phyloP scores from a whole-genome alignment of 108 stramenopile species.

The Cyclotella choctawhatcheeana region DNA sequence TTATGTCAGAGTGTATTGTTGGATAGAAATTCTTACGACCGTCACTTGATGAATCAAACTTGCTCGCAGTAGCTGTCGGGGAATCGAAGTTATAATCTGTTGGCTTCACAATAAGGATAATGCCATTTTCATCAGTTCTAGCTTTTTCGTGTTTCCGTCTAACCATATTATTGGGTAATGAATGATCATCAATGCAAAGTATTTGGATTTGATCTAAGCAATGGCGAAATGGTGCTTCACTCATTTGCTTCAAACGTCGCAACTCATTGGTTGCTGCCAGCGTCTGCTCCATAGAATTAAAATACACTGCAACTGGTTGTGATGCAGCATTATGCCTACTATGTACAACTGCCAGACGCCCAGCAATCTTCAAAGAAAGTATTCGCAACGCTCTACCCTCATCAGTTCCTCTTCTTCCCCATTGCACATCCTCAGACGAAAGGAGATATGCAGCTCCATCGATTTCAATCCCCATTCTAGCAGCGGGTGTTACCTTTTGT shows the following conservation, averaged over 20 bases:
- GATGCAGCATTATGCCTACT: neutral
- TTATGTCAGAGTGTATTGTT: slow-evolving; percentile 36
- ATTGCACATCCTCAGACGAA: slow-evolving; percentile 15
- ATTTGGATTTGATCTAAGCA: slow-evolving; percentile 55
- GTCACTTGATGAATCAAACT: slow-evolving; percentile 8
- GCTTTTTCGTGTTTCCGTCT: slow-evolving; percentile 12
- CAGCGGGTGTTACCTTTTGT: slow-evolving; percentile 9
- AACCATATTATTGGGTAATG: slow-evolving; percentile 32
- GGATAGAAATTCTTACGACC: too few relatives aligned
- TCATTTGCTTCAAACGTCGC: slow-evolving; percentile 22
- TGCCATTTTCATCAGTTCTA: slow-evolving; percentile 20
- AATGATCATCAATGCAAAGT: slow-evolving; percentile 48
- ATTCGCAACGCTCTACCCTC: slow-evolving; percentile 53
- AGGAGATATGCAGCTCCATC: slow-evolving; percentile 55
- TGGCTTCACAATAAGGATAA: slow-evolving; percentile 68
- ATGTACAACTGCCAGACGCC: slow-evolving; percentile 35
- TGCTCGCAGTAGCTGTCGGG: too few relatives aligned
- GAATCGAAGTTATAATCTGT: slow-evolving; percentile 67
- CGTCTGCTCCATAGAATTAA: slow-evolving; percentile 71
- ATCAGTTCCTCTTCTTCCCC: slow-evolving; percentile 15
- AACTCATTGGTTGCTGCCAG: slow-evolving; percentile 64
- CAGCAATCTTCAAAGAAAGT: slow-evolving; percentile 61
- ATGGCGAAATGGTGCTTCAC: neutral
- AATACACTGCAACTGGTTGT: slow-evolving; percentile 58
- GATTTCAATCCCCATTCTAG: slow-evolving; percentile 76